Percentiles rank a stretch among this genome's conserved stretches.
These are phyloP conservation scores for Balakata baccata DNA, from an alignment of 345 rosid genomes.

Conservation along the genomic window DNA sequence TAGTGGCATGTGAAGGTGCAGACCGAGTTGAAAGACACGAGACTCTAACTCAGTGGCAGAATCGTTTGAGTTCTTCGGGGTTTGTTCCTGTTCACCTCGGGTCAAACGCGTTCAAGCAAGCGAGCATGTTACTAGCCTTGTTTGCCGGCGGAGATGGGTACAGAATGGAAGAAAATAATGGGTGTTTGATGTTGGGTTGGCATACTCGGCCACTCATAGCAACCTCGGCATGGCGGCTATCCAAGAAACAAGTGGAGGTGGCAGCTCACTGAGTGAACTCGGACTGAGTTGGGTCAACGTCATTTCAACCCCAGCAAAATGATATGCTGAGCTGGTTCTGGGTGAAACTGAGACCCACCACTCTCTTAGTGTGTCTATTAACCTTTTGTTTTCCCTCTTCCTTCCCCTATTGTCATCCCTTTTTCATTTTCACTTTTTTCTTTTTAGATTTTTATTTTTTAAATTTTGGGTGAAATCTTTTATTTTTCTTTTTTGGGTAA, in stretches of 20 bases:
- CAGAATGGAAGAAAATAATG: constrained; percentile 1
- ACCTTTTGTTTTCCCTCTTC: not conserved
- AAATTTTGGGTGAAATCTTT: not conserved
- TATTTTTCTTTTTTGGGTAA: not conserved
- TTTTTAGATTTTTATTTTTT: not conserved
- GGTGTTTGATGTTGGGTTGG: constrained; percentile 9
- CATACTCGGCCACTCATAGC: constrained; percentile 3
- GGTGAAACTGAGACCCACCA: constrained; percentile 4
- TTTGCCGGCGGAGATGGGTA: constrained; percentile 49
- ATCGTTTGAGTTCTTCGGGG: constrained; percentile 58
- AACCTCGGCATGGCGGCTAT: constrained; percentile 5
- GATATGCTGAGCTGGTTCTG: not conserved
- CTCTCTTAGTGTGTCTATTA: constrained; percentile 1
- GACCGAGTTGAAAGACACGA: constrained; percentile 86
- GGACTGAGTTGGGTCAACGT: not conserved
- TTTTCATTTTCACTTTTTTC: not conserved
- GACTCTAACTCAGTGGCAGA: constrained; percentile 58
- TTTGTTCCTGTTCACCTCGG: constrained; percentile 68
- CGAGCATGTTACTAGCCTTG: constrained; percentile 68
- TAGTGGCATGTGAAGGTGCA: constrained; percentile 71
- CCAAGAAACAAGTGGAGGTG: not conserved
- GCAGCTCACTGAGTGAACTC: not conserved
- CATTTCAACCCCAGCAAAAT: not conserved
- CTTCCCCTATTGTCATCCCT: not conserved
- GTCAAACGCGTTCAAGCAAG: constrained; percentile 69